Conservation (phyloP, 2,329 filamentous ascomycete species). For the Paecilomyces dactylethromorphus region DNA sequence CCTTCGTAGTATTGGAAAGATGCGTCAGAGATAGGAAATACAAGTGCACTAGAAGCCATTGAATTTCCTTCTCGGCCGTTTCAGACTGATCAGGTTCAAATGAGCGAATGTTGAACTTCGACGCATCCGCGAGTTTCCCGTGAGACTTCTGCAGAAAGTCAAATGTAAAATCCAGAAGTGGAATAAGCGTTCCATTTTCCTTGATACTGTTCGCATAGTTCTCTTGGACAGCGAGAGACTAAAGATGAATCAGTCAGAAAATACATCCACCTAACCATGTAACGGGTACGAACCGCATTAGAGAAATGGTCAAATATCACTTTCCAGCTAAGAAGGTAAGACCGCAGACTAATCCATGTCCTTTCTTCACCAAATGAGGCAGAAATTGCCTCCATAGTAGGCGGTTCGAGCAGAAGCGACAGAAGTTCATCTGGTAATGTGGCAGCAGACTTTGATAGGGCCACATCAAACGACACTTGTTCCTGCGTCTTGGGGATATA, state of each 20-base stretch:
- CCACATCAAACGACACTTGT: constrained; percentile 71
- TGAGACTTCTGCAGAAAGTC: constrained; percentile 76
- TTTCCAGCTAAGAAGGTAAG: constrained; percentile 84
- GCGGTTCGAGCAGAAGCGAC: constrained; percentile 73
- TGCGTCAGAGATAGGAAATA: constrained; percentile 78
- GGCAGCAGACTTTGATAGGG: constrained; percentile 48
- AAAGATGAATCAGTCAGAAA: constrained; percentile 16
- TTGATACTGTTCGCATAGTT: constrained; percentile 78
- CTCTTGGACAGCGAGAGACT: constrained; percentile 72
- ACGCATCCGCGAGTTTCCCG: constrained; percentile 62
- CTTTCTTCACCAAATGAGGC: constrained; percentile 57
- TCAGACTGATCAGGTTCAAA: constrained; percentile 58
- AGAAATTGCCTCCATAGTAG: constrained; percentile 61
- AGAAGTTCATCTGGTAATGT: constrained; percentile 77
- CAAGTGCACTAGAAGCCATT: constrained; percentile 77
- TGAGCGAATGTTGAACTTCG: constrained; percentile 62
- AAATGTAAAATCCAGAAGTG: constrained; percentile 72
- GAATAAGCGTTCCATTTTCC: constrained; percentile 59
- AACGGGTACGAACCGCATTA: constrained; percentile 44
- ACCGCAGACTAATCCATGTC: constrained; percentile 64
- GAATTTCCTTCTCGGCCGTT: constrained; percentile 63
- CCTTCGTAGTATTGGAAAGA: constrained; percentile 69
- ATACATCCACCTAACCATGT: neutral
- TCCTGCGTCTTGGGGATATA: constrained; percentile 75
- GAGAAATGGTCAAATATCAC: constrained; percentile 81